Conservation (phyloP, 2,329 filamentous ascomycete species). For the Fusarium sp. region DNA sequence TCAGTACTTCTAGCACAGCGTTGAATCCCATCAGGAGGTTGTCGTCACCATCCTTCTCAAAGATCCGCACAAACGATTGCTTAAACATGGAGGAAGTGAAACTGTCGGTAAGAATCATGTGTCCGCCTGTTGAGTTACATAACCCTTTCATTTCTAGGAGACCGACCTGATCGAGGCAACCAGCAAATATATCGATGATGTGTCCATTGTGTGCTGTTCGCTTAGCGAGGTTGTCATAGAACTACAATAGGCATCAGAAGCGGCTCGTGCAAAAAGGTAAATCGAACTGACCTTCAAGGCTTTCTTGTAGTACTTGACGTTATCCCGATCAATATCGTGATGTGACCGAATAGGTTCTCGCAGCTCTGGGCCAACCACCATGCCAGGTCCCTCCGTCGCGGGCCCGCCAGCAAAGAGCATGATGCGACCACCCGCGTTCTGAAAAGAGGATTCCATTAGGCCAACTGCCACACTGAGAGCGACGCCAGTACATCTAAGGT, state of each 20-base stretch:
- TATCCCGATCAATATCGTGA: slow-evolving; percentile 98
- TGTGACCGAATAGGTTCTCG: slow-evolving; percentile 98
- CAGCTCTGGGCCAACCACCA: slow-evolving; percentile 96
- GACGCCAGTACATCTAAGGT: slow-evolving; percentile 92
- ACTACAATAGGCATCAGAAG: slow-evolving; percentile 66
- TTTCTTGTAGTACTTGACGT: slow-evolving; percentile 99
- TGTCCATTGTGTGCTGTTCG: slow-evolving; percentile 96
- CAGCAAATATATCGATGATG: slow-evolving; percentile 97
- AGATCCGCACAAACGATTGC: slow-evolving; percentile 96
- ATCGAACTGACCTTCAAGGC: slow-evolving; percentile 81
- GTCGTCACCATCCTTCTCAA: slow-evolving; percentile 96
- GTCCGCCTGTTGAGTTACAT: slow-evolving; percentile 94
- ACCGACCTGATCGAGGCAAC: slow-evolving; percentile 97
- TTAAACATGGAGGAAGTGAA: slow-evolving; percentile 99
- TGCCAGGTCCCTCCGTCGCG: slow-evolving; percentile 94
- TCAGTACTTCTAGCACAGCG: slow-evolving; percentile 93
- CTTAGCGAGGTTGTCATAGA: slow-evolving; percentile 95
- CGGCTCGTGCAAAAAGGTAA: not conserved
- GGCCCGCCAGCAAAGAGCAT: slow-evolving; percentile 98
- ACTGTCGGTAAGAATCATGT: slow-evolving; percentile 98
- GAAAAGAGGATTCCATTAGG: slow-evolving; percentile 93
- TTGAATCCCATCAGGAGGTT: slow-evolving; percentile 99
- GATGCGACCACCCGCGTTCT: slow-evolving; percentile 93
- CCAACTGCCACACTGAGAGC: slow-evolving; percentile 96
- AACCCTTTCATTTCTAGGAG: slow-evolving; percentile 98